Evolutionary conservation across 257 asterid species (phyloP), one percentile per base, ranked within the genome.

Genomic region (Forsythia viridissima): DNA sequence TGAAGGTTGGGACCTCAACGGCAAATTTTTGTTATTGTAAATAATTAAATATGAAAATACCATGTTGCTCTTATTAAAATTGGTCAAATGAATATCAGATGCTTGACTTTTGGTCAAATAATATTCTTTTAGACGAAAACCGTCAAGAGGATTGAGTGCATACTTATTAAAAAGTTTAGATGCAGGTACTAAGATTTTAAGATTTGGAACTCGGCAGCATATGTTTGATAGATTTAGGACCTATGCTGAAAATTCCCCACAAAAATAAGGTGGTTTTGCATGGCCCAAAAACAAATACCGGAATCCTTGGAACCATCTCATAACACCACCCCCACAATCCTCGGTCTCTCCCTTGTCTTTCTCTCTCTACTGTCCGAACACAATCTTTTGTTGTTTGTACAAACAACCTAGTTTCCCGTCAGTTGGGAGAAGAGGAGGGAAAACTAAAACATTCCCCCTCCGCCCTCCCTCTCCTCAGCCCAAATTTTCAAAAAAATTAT

Each of bases 391-490:
- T 41, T 37, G 18, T 59, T 65, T 6, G 11, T 63, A 63, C 8
- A 4, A 65, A 41, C 76, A 44, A 21, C 75, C 76, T 76, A 67
- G 71, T 75, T 76, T 73, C 74, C 11, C 34, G 70, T 77, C 70
- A 81, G 73, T 79, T 57, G 84, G 77, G 84, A 80, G 84, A 69
- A 80, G 87, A 84, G 84, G 84, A 76, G 87, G 84, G 80, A 73
- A 75, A 43, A 38, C 41, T 6, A 57, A 34, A 39, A 70, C 8
- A 51, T 18, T 46, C 11, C 61, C 4, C 59, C 4, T 66, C 30
- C 44, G 10, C 52, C 39, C 42, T 10, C 67, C 44, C 74, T 48
- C 42, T 37, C 67, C 40, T 72, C n/a, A 3, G 37, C 69, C 37
- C 78, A n/a, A 7, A 46, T 18, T n/a, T 72, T 63, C 36, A 51